phyloP scores from a whole-genome alignment of 495 filamentous ascomycete genomes.

The Evernia prunastri region DNA sequence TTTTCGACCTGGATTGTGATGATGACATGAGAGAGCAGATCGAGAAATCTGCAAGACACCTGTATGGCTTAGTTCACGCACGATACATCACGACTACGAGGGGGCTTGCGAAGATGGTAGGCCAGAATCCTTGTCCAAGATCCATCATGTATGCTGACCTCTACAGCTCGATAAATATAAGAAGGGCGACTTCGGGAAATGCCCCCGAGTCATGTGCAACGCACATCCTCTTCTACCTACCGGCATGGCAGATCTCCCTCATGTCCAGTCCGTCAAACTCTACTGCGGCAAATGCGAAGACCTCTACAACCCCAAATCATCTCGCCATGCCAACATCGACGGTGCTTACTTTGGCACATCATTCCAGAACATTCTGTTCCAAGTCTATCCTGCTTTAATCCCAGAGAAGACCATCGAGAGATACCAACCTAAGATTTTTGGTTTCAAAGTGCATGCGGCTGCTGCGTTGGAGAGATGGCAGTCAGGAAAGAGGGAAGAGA shows the following conservation, averaged over 20 bases:
- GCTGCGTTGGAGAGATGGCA: conserved; percentile 91
- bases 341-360: conserved; percentile 96
- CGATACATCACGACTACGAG: conserved; percentile 95
- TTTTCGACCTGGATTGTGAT: conserved; percentile 97
- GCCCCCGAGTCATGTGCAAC: conserved; percentile 88
- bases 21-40: conserved; percentile 97
- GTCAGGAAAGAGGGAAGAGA: conserved; percentile 67
- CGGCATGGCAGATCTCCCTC: conserved; percentile 81
- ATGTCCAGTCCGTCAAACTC: conserved; percentile 82
- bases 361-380: conserved; percentile 98
- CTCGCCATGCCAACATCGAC: conserved; percentile 88
- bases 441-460: conserved; percentile 87
- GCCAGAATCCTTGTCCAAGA: conserved; percentile 5
- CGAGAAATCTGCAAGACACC: conserved; percentile 91
- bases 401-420: conserved; percentile 78
- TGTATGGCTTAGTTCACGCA: conserved; percentile 95
- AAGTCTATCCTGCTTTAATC: conserved; percentile 86
- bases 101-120: conserved; percentile 92
- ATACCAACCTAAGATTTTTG: conserved; percentile 84
- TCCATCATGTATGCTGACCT: conserved; percentile 12
- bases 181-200: conserved; percentile 96
- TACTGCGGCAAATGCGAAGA: conserved; percentile 98
- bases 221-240: conserved; percentile 88
- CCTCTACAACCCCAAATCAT: conserved; percentile 97
- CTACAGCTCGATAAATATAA: conserved; percentile 94